These are phyloP conservation scores for Aspergillus fijiensis DNA, from an alignment of 2,329 filamentous ascomycete genomes.

Conservation along the genomic window DNA sequence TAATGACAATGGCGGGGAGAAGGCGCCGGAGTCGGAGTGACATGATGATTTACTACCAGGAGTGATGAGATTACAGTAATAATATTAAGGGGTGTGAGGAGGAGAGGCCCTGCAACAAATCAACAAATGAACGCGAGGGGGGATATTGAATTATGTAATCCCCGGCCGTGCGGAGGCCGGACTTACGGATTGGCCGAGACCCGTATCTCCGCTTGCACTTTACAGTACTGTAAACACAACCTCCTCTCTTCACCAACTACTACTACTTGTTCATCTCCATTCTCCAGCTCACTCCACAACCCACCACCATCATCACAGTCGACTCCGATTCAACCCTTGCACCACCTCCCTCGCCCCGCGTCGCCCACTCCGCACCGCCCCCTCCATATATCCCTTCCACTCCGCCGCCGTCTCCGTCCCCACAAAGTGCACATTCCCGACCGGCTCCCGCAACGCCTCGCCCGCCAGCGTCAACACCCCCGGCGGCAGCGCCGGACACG, in stretches of 20 bases:
- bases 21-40: not conserved
- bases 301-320: not conserved
- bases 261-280: too few species aligned
- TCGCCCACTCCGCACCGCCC: slow-evolving; percentile 53
- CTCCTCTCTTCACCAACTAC: too few species aligned
- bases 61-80: not conserved
- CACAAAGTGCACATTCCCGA: slow-evolving; percentile 52
- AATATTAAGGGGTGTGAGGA: not conserved
- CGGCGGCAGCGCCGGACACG: slow-evolving; percentile 39
- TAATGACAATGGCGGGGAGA: not conserved
- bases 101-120: not conserved
- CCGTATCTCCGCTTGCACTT: too few species aligned
- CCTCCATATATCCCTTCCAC: slow-evolving; percentile 62
- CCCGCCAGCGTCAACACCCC: slow-evolving; percentile 39
- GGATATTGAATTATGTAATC: too few species aligned
- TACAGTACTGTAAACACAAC: not conserved
- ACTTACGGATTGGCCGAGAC: too few species aligned
- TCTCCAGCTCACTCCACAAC: not conserved
- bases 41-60: not conserved
- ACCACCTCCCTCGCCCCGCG: slow-evolving; percentile 27
- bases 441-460: slow-evolving; percentile 35
- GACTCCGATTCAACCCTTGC: not conserved
- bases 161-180: too few species aligned
- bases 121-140: not conserved
- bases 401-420: slow-evolving; percentile 55